Evolutionary conservation across 1,284 basidiomycete species (phyloP), one percentile per base, ranked within the genome.

Genomic region (Polyporus tsugae): DNA sequence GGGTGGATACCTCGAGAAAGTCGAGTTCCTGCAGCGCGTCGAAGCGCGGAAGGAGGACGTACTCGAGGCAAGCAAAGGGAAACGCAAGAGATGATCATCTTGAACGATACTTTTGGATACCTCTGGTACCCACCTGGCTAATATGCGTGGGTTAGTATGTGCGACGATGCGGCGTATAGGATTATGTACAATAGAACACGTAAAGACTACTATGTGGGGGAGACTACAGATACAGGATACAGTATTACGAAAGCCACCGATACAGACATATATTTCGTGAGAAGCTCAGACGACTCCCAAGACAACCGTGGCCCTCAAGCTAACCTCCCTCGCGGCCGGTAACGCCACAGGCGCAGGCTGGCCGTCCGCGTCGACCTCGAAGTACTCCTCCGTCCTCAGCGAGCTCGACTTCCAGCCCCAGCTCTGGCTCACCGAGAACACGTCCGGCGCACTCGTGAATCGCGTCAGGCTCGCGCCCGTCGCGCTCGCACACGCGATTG

Each of bases 371-470:
- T 84, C 86, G 9, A 89, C 79, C 65, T 90, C 85, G 49, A 87
- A 78, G 69, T 86, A 87, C 75, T 87, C 87, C 74, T 89, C 90
- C 64, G 84, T 86, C 73, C 85, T 80, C 73, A 91, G 75, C 41
- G 88, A 88, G 76, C 89, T 89, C 70, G 88, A 88, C 81, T 93
- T 94, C 91, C 92, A 94, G 1, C 92, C 91, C 92, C 91, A 93
- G 75, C 92, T 92, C 81, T 92, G 90, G 71, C 87, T 87, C 59
- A 96, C 85, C 29, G 90, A 86, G 77, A 98, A 98, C 60, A 88
- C 86, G 78, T 98, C 96, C 1, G 96, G 96, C 0, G 91, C 89
- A 69, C 93, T 95, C 67, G 89, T 87, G 78, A 98, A 98, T 59
- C 91, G 86, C 58, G 95, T 96, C 75, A 96, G 84, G 29, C 91